A percentile compares a stretch with the other conserved stretches of the same genome.
These are phyloP conservation scores for Gentiana macrophylla DNA, from an alignment of 257 asterid genomes.

Conservation along the genomic window DNA sequence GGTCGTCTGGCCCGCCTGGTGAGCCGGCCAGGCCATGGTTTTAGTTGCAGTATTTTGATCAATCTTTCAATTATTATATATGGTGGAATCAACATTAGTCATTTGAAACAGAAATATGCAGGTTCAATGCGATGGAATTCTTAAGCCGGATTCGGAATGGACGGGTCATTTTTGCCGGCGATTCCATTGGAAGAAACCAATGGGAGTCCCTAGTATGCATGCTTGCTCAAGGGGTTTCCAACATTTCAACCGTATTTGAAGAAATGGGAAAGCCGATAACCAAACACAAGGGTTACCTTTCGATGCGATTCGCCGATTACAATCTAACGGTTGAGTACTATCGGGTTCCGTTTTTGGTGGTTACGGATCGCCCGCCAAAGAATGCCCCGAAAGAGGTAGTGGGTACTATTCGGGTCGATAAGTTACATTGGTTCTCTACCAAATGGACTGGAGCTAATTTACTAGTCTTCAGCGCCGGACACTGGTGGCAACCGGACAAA, in stretches of 20 bases:
- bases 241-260: conserved; percentile 48
- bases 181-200: conserved; percentile 90
- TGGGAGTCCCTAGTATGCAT: conserved; percentile 94
- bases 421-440: conserved; percentile 59
- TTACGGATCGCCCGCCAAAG: conserved; percentile 37
- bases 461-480: conserved; percentile 70
- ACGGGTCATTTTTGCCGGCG: conserved; percentile 80
- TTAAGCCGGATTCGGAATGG: conserved; percentile 40
- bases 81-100: neutral
- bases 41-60: neutral
- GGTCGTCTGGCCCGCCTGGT: neutral
- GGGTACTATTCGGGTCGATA: conserved; percentile 61
- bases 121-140: conserved; percentile 54
- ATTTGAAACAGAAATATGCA: conserved; percentile 3
- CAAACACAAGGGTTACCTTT: conserved; percentile 75
- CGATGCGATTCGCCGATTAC: conserved; percentile 62
- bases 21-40: neutral
- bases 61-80: neutral
- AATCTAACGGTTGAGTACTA: conserved; percentile 77
- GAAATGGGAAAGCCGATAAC: conserved; percentile 71
- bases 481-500: conserved; percentile 91
- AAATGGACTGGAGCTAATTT: conserved; percentile 71
- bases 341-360: conserved; percentile 73
- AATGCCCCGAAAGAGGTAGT: conserved; percentile 43
- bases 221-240: conserved; percentile 62